Percentiles rank a stretch among this genome's conserved stretches.
phyloP scores from a whole-genome alignment of 2,329 filamentous ascomycete species.

The Penicillium sclerotiorum region DNA sequence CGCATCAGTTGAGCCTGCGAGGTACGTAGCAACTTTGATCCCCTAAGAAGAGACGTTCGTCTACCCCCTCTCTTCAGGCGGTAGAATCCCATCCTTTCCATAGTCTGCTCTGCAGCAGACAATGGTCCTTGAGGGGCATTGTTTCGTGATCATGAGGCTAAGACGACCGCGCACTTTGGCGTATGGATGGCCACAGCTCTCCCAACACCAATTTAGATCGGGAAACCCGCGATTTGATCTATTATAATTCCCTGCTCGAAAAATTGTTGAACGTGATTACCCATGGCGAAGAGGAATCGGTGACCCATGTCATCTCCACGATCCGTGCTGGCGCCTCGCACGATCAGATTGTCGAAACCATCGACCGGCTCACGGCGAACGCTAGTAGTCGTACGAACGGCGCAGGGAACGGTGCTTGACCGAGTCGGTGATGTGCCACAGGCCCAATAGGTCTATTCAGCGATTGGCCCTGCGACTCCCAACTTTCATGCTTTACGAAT shows the following conservation, averaged over 20 bases:
- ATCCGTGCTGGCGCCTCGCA: constrained; percentile 35
- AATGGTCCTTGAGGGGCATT: background rate
- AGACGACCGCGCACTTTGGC: background rate
- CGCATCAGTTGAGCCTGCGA: background rate
- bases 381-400: background rate
- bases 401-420: background rate
- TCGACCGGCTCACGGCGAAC: constrained; percentile 17
- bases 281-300: constrained; percentile 23
- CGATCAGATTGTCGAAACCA: constrained; percentile 24
- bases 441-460: no score
- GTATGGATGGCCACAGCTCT: background rate
- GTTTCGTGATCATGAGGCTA: constrained; percentile 1
- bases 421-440: no score
- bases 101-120: background rate
- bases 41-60: no score
- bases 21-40: constrained; percentile 2
- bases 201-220: background rate
- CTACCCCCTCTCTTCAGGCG: background rate
- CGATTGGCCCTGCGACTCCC: no score
- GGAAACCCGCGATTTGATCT: constrained; percentile 11
- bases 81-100: background rate
- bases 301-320: constrained; percentile 26
- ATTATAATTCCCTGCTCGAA: constrained; percentile 30
- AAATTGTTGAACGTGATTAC: constrained; percentile 29
- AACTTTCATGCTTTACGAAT: no score